Evolutionary conservation across 768 basidiomycete species (phyloP), one percentile per base, ranked within the genome.

Genomic region (Tylopilus plumbeoviolaceoides): DNA sequence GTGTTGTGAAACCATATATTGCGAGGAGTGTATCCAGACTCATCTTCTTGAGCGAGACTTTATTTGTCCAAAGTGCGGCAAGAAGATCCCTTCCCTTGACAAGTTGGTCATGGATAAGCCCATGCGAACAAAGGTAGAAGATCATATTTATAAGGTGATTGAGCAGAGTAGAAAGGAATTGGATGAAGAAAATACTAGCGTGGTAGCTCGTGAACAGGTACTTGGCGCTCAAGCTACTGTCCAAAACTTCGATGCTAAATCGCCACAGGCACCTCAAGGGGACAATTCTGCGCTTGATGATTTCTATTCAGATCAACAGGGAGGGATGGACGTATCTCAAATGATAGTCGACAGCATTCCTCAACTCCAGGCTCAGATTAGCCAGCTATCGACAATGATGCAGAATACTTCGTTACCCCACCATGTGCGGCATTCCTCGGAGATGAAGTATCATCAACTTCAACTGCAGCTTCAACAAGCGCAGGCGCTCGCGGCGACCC

Each of bases 21-120:
- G 95, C 78, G 95, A 98, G 72, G 95, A 98, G 70, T 98, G 95
- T 73, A 90, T 99, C 57, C 90, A 95, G 69, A 93, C 90, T 40
- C 81, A 95, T 71, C 77, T 99, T 47, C 81, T 95, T 58, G 95
- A 98, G 69, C 84, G 91, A 71, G 94, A 97, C 74, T 98, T 98
- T 70, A 74, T 87, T 52, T 98, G 95, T 72, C 95, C 92, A 8
- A 84, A 85, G 59, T 98, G 97, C 70, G 79, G 83, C 57, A 86
- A 87, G 71, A 93, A 89, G 73, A 83, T 98, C 55, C 79, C 86
- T 4, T 93, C 89, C 33, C 73, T 98, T 62, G 94, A 97, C 75
- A 91, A 91, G 70, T 77, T 98, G 45, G 70, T 82, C 51, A 67
- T 81, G 63, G 94, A 98, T 73, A 89, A 85, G 66, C 84, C 84